Percentiles rank a stretch among this genome's conserved stretches.
These are phyloP conservation scores for Xylaria curta DNA, from an alignment of 495 filamentous ascomycete genomes.

Conservation along the genomic window DNA sequence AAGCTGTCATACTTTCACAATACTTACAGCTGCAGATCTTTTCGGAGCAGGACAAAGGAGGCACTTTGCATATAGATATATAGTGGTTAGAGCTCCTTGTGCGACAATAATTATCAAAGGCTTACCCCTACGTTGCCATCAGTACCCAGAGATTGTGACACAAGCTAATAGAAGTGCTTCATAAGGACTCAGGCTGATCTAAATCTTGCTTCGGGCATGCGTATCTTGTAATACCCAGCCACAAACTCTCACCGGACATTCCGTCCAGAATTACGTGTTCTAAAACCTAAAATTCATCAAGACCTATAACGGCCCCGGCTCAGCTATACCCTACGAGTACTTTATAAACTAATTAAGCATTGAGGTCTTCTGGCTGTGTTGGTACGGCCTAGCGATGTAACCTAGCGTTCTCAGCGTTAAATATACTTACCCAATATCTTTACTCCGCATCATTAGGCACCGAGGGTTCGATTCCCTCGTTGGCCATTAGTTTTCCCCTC, in stretches of 20 bases:
- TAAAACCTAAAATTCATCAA: neutral
- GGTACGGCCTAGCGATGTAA: neutral
- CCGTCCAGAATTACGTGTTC: neutral
- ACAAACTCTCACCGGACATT: neutral
- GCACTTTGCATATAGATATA: too few relatives aligned
- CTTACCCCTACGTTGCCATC: too few relatives aligned
- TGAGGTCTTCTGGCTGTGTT: neutral
- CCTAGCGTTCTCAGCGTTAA: neutral
- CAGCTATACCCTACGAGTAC: neutral
- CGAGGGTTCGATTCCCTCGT: neutral
- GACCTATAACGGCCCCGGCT: neutral
- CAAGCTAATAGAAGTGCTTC: neutral
- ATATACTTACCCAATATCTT: neutral
- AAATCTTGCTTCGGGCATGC: neutral
- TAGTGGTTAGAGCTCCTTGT: too few relatives aligned
- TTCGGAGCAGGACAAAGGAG: too few relatives aligned
- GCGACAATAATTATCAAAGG: too few relatives aligned
- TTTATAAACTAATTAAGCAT: neutral
- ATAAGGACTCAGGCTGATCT: neutral
- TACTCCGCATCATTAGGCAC: neutral
- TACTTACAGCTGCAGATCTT: too few relatives aligned
- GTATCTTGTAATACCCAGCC: neutral
- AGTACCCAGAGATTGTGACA: too few relatives aligned
- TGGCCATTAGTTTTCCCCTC: neutral
- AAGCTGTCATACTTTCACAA: neutral